These are phyloP conservation scores for Aspergillus cejpii DNA, from an alignment of 2,329 filamentous ascomycete genomes.

Conservation along the genomic window DNA sequence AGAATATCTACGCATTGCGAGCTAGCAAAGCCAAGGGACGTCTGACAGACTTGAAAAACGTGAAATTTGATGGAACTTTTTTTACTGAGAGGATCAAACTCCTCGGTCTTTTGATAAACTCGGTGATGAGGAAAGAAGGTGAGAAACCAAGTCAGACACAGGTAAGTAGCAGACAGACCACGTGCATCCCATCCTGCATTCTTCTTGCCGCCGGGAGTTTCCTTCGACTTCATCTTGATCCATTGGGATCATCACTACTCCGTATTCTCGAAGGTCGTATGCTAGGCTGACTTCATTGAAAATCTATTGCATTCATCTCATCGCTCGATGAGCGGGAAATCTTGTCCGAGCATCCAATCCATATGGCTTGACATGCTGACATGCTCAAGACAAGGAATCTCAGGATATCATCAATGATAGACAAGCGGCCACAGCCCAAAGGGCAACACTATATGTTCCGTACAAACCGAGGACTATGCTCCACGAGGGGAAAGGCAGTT, in stretches of 20 bases:
- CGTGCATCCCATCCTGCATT: not conserved
- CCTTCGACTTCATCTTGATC: not conserved
- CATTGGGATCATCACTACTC: not conserved
- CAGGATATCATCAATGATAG: slow-evolving; percentile 7
- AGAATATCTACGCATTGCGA: slow-evolving; percentile 55
- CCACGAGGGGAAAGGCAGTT: slow-evolving; percentile 5
- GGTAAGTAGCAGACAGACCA: not conserved
- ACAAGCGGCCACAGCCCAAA: not conserved
- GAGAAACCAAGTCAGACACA: not conserved
- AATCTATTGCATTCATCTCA: not conserved
- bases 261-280: not conserved
- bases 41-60: no score
- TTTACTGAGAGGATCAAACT: no score
- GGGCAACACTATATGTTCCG: slow-evolving; percentile 2
- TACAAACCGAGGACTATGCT: slow-evolving; percentile 4
- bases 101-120: no score
- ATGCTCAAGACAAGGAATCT: slow-evolving; percentile 4
- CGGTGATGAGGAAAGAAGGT: no score
- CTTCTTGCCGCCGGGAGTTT: not conserved
- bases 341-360: not conserved
- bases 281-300: not conserved
- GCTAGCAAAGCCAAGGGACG: slow-evolving; percentile 55
- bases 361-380: not conserved
- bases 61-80: no score
- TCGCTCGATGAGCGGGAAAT: not conserved